Evolutionary conservation across 1,284 basidiomycete genomes (phyloP).

Genomic region (Exobasidium cylindrosporum): DNA sequence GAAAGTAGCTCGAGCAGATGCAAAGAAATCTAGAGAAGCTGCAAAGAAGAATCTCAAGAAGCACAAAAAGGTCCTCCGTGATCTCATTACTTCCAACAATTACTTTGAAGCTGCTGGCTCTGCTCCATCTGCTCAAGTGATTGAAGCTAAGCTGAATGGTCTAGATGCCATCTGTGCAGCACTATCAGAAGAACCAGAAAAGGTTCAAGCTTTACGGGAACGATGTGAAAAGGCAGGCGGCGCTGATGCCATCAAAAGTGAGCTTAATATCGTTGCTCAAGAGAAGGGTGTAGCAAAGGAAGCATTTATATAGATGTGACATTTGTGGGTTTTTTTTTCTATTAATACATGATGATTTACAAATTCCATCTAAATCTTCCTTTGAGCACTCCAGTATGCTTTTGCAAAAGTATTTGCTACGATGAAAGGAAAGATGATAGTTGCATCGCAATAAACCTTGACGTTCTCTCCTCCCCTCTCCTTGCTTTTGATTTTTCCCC

Average conservation of each 20-base stretch:
- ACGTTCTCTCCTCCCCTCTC: conserved; percentile 74
- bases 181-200: conserved; percentile 57
- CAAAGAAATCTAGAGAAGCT: conserved; percentile 86
- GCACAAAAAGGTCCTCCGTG: conserved; percentile 54
- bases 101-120: conserved; percentile 61
- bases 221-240: conserved; percentile 55
- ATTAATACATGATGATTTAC: background rate
- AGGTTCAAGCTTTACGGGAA: conserved; percentile 60
- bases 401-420: conserved; percentile 77
- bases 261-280: conserved; percentile 60
- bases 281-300: conserved; percentile 39
- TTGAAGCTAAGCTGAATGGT: conserved; percentile 62
- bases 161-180: conserved; percentile 60
- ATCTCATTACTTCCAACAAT: conserved; percentile 61
- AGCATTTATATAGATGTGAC: conserved; percentile 36
- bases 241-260: conserved; percentile 55
- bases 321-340: background rate
- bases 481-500: conserved; percentile 88
- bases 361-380: background rate
- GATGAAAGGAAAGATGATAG: conserved; percentile 81
- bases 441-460: conserved; percentile 77
- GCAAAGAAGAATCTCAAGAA: conserved; percentile 55
- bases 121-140: conserved; percentile 57
- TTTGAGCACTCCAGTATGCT: conserved; percentile 14
- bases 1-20: conserved; percentile 72